phyloP scores from a whole-genome alignment of 257 asterid species.

The Nicotiana tabacum region DNA sequence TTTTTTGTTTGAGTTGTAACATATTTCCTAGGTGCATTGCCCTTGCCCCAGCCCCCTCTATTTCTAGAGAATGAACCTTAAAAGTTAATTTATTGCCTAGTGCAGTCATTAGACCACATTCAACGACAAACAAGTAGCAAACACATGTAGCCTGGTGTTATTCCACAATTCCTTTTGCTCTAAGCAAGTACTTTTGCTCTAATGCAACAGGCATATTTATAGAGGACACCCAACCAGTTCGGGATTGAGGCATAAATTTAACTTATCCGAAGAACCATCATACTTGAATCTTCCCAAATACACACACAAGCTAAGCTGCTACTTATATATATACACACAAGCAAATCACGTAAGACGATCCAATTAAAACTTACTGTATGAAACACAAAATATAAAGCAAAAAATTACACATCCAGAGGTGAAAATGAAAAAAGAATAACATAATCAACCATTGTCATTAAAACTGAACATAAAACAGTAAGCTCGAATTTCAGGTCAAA shows the following conservation, averaged over 20 bases:
- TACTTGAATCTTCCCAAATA: not conserved
- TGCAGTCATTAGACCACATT: not conserved
- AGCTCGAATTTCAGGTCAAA: not conserved
- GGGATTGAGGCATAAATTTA: not conserved
- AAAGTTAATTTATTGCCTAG: not conserved
- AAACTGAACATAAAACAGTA: slow-evolving; percentile 2
- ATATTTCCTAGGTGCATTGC: not conserved
- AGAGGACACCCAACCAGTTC: not conserved
- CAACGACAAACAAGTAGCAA: not conserved
- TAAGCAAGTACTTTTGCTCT: not conserved
- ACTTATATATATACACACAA: too few relatives aligned
- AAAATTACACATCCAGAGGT: not conserved
- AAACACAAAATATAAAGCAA: not conserved
- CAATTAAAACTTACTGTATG: not conserved
- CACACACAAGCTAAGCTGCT: not conserved
- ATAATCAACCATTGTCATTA: not conserved
- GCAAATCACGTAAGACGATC: not conserved
- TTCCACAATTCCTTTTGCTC: not conserved
- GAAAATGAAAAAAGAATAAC: not conserved
- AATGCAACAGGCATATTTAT: not conserved
- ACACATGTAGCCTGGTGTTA: not conserved
- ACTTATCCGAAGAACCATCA: not conserved
- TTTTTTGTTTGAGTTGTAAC: too few relatives aligned
- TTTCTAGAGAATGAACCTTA: not conserved
- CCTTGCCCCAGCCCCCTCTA: not conserved